Evolutionary conservation across 192 early-diverging fungal genomes (phyloP).

Genomic region (Phlyctochytrium arcticum): DNA sequence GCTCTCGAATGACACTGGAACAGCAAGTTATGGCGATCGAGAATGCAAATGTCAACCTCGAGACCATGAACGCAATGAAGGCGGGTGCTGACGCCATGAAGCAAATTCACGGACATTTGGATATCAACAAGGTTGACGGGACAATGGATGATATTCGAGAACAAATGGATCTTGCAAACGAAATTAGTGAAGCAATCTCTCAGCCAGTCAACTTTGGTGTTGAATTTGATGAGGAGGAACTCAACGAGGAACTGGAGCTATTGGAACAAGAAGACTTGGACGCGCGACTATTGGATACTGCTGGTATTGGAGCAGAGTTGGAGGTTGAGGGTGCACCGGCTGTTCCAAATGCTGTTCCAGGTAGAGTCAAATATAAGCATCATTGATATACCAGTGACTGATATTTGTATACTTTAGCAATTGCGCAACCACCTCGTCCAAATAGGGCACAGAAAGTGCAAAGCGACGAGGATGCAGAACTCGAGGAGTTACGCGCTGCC

Average conservation of each 20-base stretch:
- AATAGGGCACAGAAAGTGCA: conserved; percentile 22
- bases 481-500: conserved; percentile 66
- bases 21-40: conserved; percentile 95
- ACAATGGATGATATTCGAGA: conserved; percentile 97
- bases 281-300: conserved; percentile 70
- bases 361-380: conserved; percentile 37
- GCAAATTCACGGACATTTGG: conserved; percentile 74
- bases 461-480: conserved; percentile 81
- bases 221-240: conserved; percentile 93
- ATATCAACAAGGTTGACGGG: conserved; percentile 91
- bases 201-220: conserved; percentile 80
- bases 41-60: conserved; percentile 90
- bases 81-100: conserved; percentile 92
- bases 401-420: conserved; percentile 21
- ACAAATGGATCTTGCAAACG: conserved; percentile 95
- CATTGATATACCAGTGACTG: background rate
- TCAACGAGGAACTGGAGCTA: conserved; percentile 83
- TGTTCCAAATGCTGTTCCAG: conserved; percentile 66
- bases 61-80: conserved; percentile 93
- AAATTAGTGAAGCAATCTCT: conserved; percentile 89
- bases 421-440: conserved; percentile 46
- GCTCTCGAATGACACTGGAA: conserved; percentile 87
- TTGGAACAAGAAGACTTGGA: conserved; percentile 93
- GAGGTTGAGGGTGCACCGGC: conserved; percentile 36
- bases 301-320: conserved; percentile 12